Base-by-base conservation (phyloP, 2,329 filamentous ascomycete genomes). In the Aspergillus texensis region DNA sequence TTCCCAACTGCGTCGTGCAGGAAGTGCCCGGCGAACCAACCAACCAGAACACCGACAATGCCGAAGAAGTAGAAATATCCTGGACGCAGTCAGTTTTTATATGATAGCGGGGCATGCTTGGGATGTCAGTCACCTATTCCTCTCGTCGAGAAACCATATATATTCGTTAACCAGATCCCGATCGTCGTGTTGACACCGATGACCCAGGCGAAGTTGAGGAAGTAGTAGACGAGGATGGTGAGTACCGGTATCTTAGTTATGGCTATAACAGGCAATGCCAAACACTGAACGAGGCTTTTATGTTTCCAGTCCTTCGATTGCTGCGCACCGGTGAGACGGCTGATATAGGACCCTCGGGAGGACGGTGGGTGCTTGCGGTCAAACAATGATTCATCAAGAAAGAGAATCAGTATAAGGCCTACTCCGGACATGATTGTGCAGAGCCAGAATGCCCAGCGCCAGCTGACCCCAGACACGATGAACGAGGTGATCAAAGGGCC, bases 131-230 rank as follows among this genome's bases (percentile, higher is more conserved):
- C 82, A 62, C 82, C 85, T 46, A 86, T 80, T 53, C 81, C 76
- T 43, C 78, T 78, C 1, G 79, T 79, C 3, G 77, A 79, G 67
- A 85, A 84, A 24, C 78, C 74, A 68, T 86, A 85, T 5, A 82
- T 76, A 1, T 80, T 80, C 6, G 77, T 75, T 6, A 86, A 74
- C 58, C 85, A 81, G 10, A 85, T 81, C 28, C 81, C 78, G 6
- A 85, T 78, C 0, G 84, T 85, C 3, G 83, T 85, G 69, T 86
- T 86, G 71, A 85, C 83, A 32, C 82, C 84, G 26, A 86, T 81
- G 1, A 81, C 81, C 73, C 73, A 75, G 0, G 81, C 80, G 61
- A 85, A 72, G 55, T 73, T 72, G 54, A 75, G 67, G 54, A 75
- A 74, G 60, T 74, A 74, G 63, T 74, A 75, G 19, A 77, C 62